Percentiles rank a stretch among this genome's conserved stretches.
These are phyloP conservation scores for Cucumis cinereus DNA, from an alignment of 306 rosid genomes.

Conservation along the genomic window DNA sequence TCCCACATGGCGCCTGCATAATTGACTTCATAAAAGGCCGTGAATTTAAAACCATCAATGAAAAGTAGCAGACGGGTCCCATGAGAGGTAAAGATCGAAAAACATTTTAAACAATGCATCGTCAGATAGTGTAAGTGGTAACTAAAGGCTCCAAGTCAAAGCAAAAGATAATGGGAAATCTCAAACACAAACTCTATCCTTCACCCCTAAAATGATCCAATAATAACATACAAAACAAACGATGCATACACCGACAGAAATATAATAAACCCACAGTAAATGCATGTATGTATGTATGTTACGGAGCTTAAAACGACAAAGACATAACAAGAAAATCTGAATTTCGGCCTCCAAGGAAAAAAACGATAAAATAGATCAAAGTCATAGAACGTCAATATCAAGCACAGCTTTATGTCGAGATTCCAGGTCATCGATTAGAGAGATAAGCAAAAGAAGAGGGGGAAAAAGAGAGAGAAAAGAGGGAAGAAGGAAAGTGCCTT, in stretches of 20 bases:
- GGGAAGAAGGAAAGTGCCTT: constrained; percentile 30
- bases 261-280: neutral
- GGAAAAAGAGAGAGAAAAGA: neutral
- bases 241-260: constrained; percentile 1
- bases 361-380: constrained; percentile 4
- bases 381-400: constrained; percentile 2
- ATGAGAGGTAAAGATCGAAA: neutral
- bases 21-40: neutral
- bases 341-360: neutral
- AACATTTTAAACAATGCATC: neutral
- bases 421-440: constrained; percentile 7
- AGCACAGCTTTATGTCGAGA: constrained; percentile 5
- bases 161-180: neutral
- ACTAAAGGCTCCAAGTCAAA: neutral
- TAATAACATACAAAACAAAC: neutral
- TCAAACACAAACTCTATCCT: neutral
- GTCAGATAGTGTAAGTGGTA: neutral
- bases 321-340: neutral
- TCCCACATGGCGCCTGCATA: neutral
- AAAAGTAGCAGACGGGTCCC: neutral
- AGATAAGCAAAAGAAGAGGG: neutral
- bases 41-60: neutral
- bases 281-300: neutral
- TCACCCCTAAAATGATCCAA: neutral
- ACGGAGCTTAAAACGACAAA: neutral